A percentile compares a stretch with the other conserved stretches of the same genome.
These are phyloP conservation scores for Thalassiosira profunda DNA, from an alignment of 108 stramenopile genomes.

Conservation along the genomic window DNA sequence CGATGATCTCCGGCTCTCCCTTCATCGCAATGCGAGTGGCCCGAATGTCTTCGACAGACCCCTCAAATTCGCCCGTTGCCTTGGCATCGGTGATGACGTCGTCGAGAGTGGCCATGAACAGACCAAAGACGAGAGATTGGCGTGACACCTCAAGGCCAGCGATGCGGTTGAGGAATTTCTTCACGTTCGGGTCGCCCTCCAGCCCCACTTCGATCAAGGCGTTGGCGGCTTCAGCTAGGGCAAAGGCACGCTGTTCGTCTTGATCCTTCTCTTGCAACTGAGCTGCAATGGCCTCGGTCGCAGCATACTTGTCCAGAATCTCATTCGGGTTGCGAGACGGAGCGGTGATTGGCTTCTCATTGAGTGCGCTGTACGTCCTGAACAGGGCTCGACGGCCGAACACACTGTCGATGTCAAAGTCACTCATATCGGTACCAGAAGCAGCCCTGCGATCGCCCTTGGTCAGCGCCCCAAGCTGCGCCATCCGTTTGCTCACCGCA, in stretches of 20 bases:
- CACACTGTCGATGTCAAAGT: conserved; percentile 57
- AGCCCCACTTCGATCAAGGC: conserved; percentile 49
- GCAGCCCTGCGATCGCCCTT: conserved; percentile 83
- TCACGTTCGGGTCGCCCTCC: conserved; percentile 42
- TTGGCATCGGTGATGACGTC: conserved; percentile 62
- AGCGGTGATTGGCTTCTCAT: conserved; percentile 3
- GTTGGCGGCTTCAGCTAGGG: conserved; percentile 12
- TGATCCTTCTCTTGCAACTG: neutral
- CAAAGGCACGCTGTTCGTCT: conserved; percentile 14
- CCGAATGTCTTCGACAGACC: conserved; percentile 66
- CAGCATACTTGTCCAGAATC: conserved; percentile 49
- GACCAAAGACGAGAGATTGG: conserved; percentile 61
- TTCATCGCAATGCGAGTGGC: conserved; percentile 52
- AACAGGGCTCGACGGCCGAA: conserved; percentile 48
- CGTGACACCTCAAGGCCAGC: conserved; percentile 55
- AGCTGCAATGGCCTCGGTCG: neutral
- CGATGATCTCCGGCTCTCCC: conserved; percentile 31
- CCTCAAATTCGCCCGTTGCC: conserved; percentile 68
- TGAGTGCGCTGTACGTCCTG: conserved; percentile 30
- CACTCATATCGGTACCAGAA: conserved; percentile 48
- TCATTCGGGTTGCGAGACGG: conserved; percentile 33
- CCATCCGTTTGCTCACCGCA: conserved; percentile 82
- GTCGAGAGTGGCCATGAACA: conserved; percentile 61
- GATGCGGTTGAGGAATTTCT: conserved; percentile 65
- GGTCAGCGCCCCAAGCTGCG: conserved; percentile 79